Percentiles rank a stretch among this genome's conserved stretches.
phyloP scores from a whole-genome alignment of 2,329 filamentous ascomycete genomes.

The Hypomyces rosellus region DNA sequence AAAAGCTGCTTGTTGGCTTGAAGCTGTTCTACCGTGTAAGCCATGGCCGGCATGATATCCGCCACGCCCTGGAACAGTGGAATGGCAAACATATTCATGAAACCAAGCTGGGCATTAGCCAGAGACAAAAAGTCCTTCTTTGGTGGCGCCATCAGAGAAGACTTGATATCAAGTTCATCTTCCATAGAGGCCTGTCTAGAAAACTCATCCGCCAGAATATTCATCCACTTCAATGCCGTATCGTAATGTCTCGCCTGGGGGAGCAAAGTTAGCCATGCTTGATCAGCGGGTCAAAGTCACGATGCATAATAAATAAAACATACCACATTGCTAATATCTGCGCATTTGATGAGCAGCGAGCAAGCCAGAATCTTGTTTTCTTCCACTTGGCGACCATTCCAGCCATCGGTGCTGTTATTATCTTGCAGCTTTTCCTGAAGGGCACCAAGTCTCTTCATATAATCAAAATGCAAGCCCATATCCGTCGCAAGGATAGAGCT shows the following conservation, averaged over 20 bases:
- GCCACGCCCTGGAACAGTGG: conserved; percentile 86
- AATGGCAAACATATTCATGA: conserved; percentile 93
- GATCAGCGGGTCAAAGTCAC: background rate
- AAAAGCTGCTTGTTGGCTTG: conserved; percentile 70
- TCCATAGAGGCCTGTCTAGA: conserved; percentile 91
- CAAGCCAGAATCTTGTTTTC: conserved; percentile 78
- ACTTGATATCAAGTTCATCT: conserved; percentile 75
- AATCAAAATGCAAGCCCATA: conserved; percentile 95
- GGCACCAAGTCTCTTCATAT: conserved; percentile 82
- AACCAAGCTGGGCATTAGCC: conserved; percentile 82
- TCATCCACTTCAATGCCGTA: conserved; percentile 81
- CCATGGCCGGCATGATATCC: conserved; percentile 78
- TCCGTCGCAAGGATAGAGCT: conserved; percentile 96
- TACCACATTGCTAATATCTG: conserved; percentile 97
- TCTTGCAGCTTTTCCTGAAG: conserved; percentile 71
- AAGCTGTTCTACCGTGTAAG: conserved; percentile 78
- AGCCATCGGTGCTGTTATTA: conserved; percentile 60
- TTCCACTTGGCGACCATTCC: conserved; percentile 69
- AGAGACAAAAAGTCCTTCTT: conserved; percentile 78
- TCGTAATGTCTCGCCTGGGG: conserved; percentile 74
- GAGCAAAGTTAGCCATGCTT: conserved; percentile 1
- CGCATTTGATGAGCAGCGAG: conserved; percentile 91
- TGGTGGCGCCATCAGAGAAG: conserved; percentile 78
- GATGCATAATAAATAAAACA: conserved; percentile 32
- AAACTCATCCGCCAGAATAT: conserved; percentile 92